Conservation (phyloP, 1,139 yeast species). For the Geotrichum bryndzae region DNA sequence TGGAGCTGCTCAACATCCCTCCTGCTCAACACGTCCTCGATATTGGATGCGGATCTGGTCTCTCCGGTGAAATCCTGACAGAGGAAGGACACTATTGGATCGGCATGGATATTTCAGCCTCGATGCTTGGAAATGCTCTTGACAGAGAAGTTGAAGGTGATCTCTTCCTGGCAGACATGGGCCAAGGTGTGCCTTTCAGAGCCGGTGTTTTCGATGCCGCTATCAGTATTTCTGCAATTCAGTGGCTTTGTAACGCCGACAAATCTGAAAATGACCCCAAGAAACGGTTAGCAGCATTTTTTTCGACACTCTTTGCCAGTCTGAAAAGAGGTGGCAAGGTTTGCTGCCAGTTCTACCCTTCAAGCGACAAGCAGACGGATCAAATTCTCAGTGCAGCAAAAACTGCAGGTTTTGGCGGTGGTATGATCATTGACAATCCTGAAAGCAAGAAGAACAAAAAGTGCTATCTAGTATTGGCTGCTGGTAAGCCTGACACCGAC, state of each 20-base stretch:
- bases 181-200: conserved; percentile 88
- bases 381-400: conserved; percentile 78
- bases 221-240: conserved; percentile 88
- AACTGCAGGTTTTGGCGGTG: conserved; percentile 94
- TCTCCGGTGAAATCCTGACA: conserved; percentile 86
- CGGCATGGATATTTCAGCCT: conserved; percentile 94
- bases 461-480: conserved; percentile 81
- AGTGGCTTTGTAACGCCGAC: conserved; percentile 98
- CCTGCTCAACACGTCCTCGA: conserved; percentile 70
- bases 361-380: conserved; percentile 77
- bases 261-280: conserved; percentile 80
- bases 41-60: conserved; percentile 96
- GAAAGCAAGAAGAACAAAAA: conserved; percentile 88
- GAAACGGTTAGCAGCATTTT: conserved; percentile 69
- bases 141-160: conserved; percentile 94
- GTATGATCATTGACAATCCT: conserved; percentile 87
- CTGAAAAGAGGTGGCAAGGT: conserved; percentile 92
- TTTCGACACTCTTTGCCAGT: conserved; percentile 80
- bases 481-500: conserved; percentile 64
- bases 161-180: conserved; percentile 84
- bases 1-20: conserved; percentile 73
- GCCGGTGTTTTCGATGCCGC: conserved; percentile 98
- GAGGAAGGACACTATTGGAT: conserved; percentile 95
- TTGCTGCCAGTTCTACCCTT: conserved; percentile 94
- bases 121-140: conserved; percentile 91